These are phyloP conservation scores for Cavenderia fasciculata DNA, from an alignment of 78 protist genomes.

Conservation along the genomic window DNA sequence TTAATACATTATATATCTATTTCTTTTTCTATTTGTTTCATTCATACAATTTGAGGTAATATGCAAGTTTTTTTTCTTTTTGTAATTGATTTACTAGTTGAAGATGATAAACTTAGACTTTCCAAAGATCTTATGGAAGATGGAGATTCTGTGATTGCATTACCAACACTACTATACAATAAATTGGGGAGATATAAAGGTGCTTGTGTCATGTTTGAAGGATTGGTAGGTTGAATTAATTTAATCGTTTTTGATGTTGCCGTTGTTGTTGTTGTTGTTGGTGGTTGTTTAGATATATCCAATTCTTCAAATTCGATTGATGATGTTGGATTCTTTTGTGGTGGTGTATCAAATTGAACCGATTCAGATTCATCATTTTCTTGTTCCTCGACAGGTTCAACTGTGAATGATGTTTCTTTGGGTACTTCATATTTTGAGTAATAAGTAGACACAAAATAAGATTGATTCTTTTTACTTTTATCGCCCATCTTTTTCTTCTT, in stretches of 20 bases:
- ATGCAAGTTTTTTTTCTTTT: conserved; percentile 51
- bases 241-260: no score
- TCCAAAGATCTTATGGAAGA: no score
- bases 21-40: no score
- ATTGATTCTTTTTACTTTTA: conserved; percentile 35
- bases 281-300: no score
- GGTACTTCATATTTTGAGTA: conserved; percentile 65
- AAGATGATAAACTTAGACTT: background rate
- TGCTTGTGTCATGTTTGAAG: no score
- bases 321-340: background rate
- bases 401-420: background rate
- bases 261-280: no score
- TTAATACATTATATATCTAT: background rate
- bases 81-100: background rate
- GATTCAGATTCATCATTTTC: background rate
- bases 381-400: background rate
- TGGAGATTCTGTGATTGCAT: background rate
- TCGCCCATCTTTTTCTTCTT: background rate
- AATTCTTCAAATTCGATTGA: no score
- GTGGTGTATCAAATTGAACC: no score
- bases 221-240: no score
- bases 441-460: conserved; percentile 43
- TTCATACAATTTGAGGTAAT: conserved; percentile 65
- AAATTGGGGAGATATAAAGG: background rate
- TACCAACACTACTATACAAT: background rate